Conservation (phyloP, 1,284 basidiomycete species). For the Somion occarium region DNA sequence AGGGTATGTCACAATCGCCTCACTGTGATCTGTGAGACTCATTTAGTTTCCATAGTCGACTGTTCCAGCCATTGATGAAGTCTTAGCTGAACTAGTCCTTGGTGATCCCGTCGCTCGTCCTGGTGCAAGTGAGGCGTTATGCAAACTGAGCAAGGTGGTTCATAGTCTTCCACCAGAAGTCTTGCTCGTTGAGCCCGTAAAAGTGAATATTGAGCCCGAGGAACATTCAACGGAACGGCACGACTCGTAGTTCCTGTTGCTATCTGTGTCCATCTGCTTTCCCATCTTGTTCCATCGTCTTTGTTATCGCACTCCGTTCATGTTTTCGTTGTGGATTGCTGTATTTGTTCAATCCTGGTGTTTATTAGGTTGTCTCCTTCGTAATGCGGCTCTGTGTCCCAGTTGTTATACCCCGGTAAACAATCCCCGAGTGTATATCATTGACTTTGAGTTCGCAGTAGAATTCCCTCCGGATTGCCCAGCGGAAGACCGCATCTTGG, state of each 20-base stretch:
- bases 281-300: too few relatives aligned
- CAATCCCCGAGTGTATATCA: not conserved
- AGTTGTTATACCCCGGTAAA: too few relatives aligned
- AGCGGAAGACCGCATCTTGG: not conserved
- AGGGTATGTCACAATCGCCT: not conserved
- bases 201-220: too few relatives aligned
- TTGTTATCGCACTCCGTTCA: too few relatives aligned
- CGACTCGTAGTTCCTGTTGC: too few relatives aligned
- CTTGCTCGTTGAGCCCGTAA: not conserved
- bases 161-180: not conserved
- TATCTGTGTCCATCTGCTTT: too few relatives aligned
- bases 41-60: not conserved
- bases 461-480: not conserved
- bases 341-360: too few relatives aligned
- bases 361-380: too few relatives aligned
- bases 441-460: not conserved
- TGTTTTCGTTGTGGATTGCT: too few relatives aligned
- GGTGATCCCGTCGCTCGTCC: not conserved
- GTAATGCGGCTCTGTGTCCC: too few relatives aligned
- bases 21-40: too few relatives aligned
- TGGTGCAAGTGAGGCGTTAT: not conserved
- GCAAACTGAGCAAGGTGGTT: not conserved
- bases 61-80: not conserved
- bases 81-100: not conserved
- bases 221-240: too few relatives aligned